Conservation (phyloP, 345 rosid species). For the Linum tenue region DNA sequence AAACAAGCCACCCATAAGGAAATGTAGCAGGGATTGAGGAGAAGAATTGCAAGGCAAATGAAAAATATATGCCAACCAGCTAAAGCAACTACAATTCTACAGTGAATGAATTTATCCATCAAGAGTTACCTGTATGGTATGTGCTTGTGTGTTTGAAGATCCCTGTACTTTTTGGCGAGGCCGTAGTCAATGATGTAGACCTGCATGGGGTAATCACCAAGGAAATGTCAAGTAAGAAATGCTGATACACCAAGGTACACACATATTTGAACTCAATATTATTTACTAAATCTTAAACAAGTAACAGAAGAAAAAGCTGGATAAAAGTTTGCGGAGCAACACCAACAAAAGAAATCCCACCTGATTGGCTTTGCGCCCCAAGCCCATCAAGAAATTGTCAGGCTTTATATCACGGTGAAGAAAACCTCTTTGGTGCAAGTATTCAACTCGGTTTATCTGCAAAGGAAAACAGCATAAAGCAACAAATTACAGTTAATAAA, state of each 20-base stretch:
- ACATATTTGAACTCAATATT: too few species aligned
- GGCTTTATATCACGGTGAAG: conserved; percentile 6
- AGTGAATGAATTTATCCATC: background rate
- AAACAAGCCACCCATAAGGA: background rate
- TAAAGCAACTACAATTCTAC: background rate
- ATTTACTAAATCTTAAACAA: too few species aligned
- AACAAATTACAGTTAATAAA: background rate
- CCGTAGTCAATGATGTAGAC: conserved; percentile 20
- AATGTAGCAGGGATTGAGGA: background rate
- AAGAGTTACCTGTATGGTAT: background rate
- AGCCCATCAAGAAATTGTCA: conserved; percentile 3
- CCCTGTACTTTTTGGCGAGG: background rate
- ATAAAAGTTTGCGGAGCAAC: background rate
- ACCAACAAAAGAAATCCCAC: background rate
- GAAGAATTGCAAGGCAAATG: background rate
- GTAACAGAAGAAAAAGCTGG: background rate
- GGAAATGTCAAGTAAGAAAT: too few species aligned
- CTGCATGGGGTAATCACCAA: conserved; percentile 1
- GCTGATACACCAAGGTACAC: too few species aligned
- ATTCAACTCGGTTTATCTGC: conserved; percentile 3
- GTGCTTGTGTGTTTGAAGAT: background rate
- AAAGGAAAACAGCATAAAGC: background rate
- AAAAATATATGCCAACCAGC: background rate
- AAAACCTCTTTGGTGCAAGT: conserved; percentile 1
- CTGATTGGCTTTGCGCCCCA: conserved; percentile 3